phyloP scores from a whole-genome alignment of 108 stramenopile species.

The Pseudonitzschia multiseries region DNA sequence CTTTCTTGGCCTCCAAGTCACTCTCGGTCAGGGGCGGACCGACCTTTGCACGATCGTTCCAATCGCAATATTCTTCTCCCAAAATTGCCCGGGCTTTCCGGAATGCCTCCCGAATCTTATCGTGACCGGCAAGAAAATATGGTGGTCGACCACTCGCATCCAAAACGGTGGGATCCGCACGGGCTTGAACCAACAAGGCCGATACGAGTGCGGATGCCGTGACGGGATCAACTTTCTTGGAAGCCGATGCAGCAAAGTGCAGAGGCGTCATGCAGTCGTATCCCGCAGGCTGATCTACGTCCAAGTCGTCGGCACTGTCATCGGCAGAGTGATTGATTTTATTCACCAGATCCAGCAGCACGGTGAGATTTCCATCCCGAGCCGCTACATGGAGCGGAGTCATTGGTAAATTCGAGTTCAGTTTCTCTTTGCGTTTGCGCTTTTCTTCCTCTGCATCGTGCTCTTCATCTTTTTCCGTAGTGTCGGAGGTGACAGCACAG shows the following conservation, averaged over 20 bases:
- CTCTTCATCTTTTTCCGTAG: constrained; percentile 6
- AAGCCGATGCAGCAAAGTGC: constrained; percentile 57
- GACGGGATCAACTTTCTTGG: constrained; percentile 21
- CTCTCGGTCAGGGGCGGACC: constrained; percentile 64
- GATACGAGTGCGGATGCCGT: constrained; percentile 39
- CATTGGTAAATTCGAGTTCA: constrained; percentile 29
- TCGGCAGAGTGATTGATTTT: constrained; percentile 17
- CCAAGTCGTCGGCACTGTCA: background rate
- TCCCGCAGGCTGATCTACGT: constrained; percentile 41
- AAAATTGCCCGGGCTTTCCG: constrained; percentile 66
- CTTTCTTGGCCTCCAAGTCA: constrained; percentile 54
- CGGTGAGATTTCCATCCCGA: constrained; percentile 53
- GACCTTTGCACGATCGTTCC: constrained; percentile 74
- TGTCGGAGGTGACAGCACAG: background rate
- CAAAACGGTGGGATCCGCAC: constrained; percentile 68
- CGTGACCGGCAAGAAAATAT: constrained; percentile 67
- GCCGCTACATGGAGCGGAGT: constrained; percentile 66
- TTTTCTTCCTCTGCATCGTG: background rate
- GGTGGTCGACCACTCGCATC: constrained; percentile 67
- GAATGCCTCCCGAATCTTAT: constrained; percentile 80
- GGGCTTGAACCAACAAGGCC: constrained; percentile 59
- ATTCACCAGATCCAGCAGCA: constrained; percentile 43
- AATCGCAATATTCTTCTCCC: constrained; percentile 75
- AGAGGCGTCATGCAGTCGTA: constrained; percentile 57
- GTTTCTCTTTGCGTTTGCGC: constrained; percentile 18